phyloP scores from a whole-genome alignment of 306 rosid species.

The Delonix regia region DNA sequence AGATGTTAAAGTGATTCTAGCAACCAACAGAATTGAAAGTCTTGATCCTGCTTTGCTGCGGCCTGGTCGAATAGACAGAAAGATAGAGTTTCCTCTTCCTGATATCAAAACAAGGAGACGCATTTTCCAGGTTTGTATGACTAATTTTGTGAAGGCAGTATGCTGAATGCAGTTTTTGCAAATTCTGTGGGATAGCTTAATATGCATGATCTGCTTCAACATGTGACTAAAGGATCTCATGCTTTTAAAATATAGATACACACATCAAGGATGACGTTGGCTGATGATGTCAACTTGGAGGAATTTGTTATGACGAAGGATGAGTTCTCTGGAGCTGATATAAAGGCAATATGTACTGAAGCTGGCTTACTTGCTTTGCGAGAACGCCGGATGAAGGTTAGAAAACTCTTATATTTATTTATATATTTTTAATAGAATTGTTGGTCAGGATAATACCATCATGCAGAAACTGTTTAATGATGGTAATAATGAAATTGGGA shows the following conservation, averaged over 20 bases:
- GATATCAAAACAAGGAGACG: conserved; percentile 98
- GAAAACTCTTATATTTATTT: conserved; percentile 18
- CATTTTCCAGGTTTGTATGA: conserved; percentile 76
- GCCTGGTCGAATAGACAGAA: conserved; percentile 95
- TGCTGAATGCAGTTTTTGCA: neutral
- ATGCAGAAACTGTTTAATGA: neutral
- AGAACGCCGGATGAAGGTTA: conserved; percentile 98
- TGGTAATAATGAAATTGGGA: conserved; percentile 10
- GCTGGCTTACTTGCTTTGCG: conserved; percentile 95
- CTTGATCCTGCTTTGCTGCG: conserved; percentile 97
- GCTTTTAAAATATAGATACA: conserved; percentile 68
- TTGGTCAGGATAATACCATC: neutral
- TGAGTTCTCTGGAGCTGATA: conserved; percentile 98
- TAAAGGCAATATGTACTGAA: conserved; percentile 97
- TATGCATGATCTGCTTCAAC: conserved; percentile 11
- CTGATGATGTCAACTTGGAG: conserved; percentile 96
- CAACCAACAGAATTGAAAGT: conserved; percentile 93
- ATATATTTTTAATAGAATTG: conserved; percentile 5
- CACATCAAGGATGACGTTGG: conserved; percentile 95
- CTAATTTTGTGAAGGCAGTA: conserved; percentile 27
- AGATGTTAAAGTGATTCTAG: conserved; percentile 94
- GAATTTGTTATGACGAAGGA: conserved; percentile 99
- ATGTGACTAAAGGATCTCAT: conserved; percentile 11
- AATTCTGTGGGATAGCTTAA: conserved; percentile 7
- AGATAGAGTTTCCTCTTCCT: conserved; percentile 96